phyloP scores from a whole-genome alignment of 441 rosid species.

The Populus hybrid region DNA sequence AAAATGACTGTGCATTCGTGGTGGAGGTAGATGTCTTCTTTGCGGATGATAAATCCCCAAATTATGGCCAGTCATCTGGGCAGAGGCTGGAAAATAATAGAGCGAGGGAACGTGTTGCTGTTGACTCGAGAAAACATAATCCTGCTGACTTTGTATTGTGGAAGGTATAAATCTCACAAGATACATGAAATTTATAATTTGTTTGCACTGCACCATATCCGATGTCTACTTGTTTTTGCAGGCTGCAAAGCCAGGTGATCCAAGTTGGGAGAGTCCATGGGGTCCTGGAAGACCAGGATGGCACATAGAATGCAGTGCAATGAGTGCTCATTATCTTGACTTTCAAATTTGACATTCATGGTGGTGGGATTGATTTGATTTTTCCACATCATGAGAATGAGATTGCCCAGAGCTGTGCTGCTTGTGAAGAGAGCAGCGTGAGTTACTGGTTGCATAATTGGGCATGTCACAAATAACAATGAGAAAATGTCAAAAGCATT shows the following conservation, averaged over 20 bases:
- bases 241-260: slow-evolving; percentile 90
- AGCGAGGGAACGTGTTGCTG: slow-evolving; percentile 90
- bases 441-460: too few relatives aligned
- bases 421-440: too few relatives aligned
- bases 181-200: background rate
- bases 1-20: slow-evolving; percentile 62
- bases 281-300: slow-evolving; percentile 95
- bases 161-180: slow-evolving; percentile 52
- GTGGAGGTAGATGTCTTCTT: slow-evolving; percentile 86
- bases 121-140: slow-evolving; percentile 79
- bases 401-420: slow-evolving; percentile 81
- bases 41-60: slow-evolving; percentile 65
- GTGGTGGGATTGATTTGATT: slow-evolving; percentile 88
- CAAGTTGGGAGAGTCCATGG: slow-evolving; percentile 89
- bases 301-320: slow-evolving; percentile 99
- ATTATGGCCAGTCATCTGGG: slow-evolving; percentile 79
- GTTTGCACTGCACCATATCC: background rate
- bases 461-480: too few relatives aligned
- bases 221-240: slow-evolving; percentile 27
- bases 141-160: slow-evolving; percentile 93
- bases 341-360: slow-evolving; percentile 78
- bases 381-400: slow-evolving; percentile 98
- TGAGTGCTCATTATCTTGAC: slow-evolving; percentile 78
- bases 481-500: too few relatives aligned
- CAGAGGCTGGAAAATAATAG: slow-evolving; percentile 65